Evolutionary conservation across 257 asterid species (phyloP).

Genomic region (Rauvolfia tetraphylla): DNA sequence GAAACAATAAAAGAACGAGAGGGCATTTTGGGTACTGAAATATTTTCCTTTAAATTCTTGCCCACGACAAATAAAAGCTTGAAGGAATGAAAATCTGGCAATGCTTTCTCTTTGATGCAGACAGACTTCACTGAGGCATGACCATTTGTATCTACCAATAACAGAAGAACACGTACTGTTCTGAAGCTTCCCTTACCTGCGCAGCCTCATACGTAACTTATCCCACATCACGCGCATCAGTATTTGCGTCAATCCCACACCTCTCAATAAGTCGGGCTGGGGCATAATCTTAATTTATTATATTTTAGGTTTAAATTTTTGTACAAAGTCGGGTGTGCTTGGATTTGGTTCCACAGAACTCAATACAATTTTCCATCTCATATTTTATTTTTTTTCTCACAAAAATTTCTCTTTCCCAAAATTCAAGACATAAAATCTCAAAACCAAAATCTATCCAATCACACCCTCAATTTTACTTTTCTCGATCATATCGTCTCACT

Average conservation of each 20-base stretch:
- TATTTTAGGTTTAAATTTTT: too few relatives aligned
- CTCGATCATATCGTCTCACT: too few relatives aligned
- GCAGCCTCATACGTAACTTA: background rate
- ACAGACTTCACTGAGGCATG: constrained; percentile 13
- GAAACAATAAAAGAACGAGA: background rate
- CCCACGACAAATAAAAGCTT: constrained; percentile 7
- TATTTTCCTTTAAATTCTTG: background rate
- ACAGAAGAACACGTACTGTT: background rate
- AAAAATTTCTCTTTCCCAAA: too few relatives aligned
- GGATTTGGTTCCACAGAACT: too few relatives aligned
- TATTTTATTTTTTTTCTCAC: too few relatives aligned
- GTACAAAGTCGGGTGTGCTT: too few relatives aligned
- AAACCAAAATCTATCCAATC: too few relatives aligned
- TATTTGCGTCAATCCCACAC: background rate
- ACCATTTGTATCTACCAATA: constrained; percentile 3
- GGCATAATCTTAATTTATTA: too few relatives aligned
- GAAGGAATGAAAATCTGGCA: constrained; percentile 19
- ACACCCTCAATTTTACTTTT: too few relatives aligned
- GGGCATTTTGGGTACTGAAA: constrained; percentile 9
- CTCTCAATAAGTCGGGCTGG: background rate
- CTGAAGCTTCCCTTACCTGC: background rate
- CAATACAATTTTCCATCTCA: too few relatives aligned
- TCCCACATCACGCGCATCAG: background rate
- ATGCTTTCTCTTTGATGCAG: constrained; percentile 9
- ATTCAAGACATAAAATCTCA: too few relatives aligned